Evolutionary conservation across 2,329 filamentous ascomycete species (phyloP), one percentile per base, ranked within the genome.

Genomic region (Talaromyces amestolkiae): DNA sequence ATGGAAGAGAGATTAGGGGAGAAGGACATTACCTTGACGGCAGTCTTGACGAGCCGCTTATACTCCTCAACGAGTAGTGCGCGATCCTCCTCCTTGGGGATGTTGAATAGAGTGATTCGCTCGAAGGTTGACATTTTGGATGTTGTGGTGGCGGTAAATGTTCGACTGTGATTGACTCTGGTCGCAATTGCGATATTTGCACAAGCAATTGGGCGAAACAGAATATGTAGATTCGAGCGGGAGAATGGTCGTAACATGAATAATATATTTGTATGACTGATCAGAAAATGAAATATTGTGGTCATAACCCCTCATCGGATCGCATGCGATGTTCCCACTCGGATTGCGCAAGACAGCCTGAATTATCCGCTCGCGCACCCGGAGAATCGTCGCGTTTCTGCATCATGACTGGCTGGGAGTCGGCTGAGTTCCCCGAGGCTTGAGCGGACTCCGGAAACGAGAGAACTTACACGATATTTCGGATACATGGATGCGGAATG

Each of bases 81-180:
- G 24, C 80, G 77, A 67, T 82, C 79, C 56, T 75, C 77, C 47
- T 80, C 78, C 53, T 81, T 78, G 66, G 82, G 79, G 64, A 85
- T 76, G 70, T 85, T 85, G 80, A 85, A 85, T 67, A 84, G 76
- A 35, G 83, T 85, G 67, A 85, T 78, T 59, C 83, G 79, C 69
- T 83, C 80, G 70, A 85, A 79, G 33, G 73, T 73, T 19, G 76
- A 73, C 77, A 79, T 79, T 65, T 33, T 45, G 13, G 62, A 71
- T 13, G 27, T 22, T 45, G 39, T 22, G 17, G 47, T 43, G 2
- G 37, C 11, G 17, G 19, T 54, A 41, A 22, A 37, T 35, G 10
- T 10, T 13, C 15, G 54, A 58, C 13, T 37, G 37, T 24, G 27
- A 17, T 7, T 45, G 9, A 7, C 51, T 56, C n/a, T 39, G 6